Evolutionary conservation across 2,329 filamentous ascomycete species (phyloP), one percentile per base, ranked within the genome.

Genomic region (Fusarium buharicum): DNA sequence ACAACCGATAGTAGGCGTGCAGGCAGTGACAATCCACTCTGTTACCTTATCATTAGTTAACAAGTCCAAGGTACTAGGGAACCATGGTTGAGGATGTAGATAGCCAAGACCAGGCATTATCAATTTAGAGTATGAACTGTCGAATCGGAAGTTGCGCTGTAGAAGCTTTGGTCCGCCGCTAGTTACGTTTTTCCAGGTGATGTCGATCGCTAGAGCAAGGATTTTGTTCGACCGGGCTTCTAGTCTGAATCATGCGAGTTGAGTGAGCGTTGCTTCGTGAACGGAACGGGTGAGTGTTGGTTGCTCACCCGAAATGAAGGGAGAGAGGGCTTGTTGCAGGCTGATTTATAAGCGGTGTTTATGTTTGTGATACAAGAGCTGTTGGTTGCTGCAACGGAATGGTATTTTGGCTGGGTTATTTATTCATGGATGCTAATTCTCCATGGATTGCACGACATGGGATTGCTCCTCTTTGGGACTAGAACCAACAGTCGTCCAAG

Each of bases 11-110:
- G 30, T 38, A 59, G 22, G 40, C 44, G 30, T 54, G 24, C 12
- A 24, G 8, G 2, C 6, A 24, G 8, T 5, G 22, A n/a, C 22
- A 62, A 48, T 34, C 46, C 49, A 56, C 55, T 22, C 5, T 34
- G 44, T 64, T 65, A 57, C 43, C 48, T 47, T 61, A 62, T 64
- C 45, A 57, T 62, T 62, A 65, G 52, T 46, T 30, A 64, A 56
- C 18, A 40, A 16, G 50, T n/a, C 36, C 27, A 36, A 54, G 50
- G 18, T 34, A 38, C 22, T 44, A 24, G 30, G 37, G 16, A 22
- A 16, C 20, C 55, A 36, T 50, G 41, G 41, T 45, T 17, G 34
- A 55, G 36, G 30, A 60, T 46, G 31, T 27, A 39, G 33, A 33
- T 28, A 55, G 43, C 48, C 55, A 48, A 54, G 34, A 39, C 13